Evolutionary conservation across 768 basidiomycete species (phyloP).

Genomic region (Stropharia rugosoannulata): DNA sequence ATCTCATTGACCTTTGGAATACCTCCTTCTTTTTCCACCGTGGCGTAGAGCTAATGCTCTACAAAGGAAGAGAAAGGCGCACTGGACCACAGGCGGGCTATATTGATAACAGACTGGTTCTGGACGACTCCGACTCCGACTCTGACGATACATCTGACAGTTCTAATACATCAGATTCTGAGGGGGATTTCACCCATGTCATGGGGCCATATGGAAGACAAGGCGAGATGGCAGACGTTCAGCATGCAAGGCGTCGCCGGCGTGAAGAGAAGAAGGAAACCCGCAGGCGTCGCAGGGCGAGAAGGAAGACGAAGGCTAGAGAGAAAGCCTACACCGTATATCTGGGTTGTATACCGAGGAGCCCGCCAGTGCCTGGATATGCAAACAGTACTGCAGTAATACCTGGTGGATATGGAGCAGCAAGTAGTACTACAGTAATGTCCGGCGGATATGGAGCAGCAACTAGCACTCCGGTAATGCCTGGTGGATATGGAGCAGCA

Average conservation of each 20-base stretch:
- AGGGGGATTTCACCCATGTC: slow-evolving; percentile 30
- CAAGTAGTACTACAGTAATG: not conserved
- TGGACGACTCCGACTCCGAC: slow-evolving; percentile 39
- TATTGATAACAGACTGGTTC: slow-evolving; percentile 54
- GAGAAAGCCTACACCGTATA: slow-evolving; percentile 67
- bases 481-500: slow-evolving; percentile 18
- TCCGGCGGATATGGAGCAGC: too few relatives aligned
- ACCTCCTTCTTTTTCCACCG: slow-evolving; percentile 70
- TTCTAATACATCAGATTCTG: slow-evolving; percentile 38
- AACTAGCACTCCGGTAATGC: slow-evolving; percentile 7
- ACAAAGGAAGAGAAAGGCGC: slow-evolving; percentile 74
- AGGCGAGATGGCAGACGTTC: slow-evolving; percentile 17
- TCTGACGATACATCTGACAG: slow-evolving; percentile 39
- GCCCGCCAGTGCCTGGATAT: slow-evolving; percentile 4
- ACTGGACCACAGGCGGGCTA: slow-evolving; percentile 61
- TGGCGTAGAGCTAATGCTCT: slow-evolving; percentile 79
- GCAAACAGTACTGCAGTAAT: slow-evolving; percentile 2
- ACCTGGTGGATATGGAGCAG: too few relatives aligned
- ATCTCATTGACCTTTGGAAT: slow-evolving; percentile 82
- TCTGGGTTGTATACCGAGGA: slow-evolving; percentile 44
- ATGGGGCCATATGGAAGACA: slow-evolving; percentile 40
- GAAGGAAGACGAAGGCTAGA: slow-evolving; percentile 55
- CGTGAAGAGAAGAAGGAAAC: slow-evolving; percentile 59
- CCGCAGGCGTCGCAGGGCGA: slow-evolving; percentile 54
- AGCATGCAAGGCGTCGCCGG: slow-evolving; percentile 51